Evolutionary conservation across 2,329 filamentous ascomycete species (phyloP), one percentile per base, ranked within the genome.

Genomic region (Fusarium albosuccineum): DNA sequence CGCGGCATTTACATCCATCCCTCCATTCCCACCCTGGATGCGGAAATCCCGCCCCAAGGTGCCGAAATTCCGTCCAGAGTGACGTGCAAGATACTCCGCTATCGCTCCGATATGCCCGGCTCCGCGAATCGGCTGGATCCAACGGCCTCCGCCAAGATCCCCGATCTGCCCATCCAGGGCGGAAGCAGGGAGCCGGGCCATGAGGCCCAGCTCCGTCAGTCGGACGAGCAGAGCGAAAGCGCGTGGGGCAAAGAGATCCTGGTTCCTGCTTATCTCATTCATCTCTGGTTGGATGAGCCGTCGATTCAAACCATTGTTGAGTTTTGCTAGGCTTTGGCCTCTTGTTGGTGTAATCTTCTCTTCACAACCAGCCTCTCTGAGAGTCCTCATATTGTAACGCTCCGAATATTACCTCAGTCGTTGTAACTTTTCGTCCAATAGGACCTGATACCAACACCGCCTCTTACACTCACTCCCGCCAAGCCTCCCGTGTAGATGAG

Each of bases 401-500:
- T 3, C 30, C 9, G 1, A 34, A 34, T 48, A 48, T 48, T 48
- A 30, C 45, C 45, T 48, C 45, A 48, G 29, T 34, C 16, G 16
- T 48, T 48, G 6, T 34, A 17, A 7, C 26, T n/a, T 17, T 36
- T 37, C 34, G 6, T 33, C 30, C 8, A 33, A 9, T 33, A 11
- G 8, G 30, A 33, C 4, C 30, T 33, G 22, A 22, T 22, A 22
- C 22, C 22, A 22, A 22, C 22, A 1, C 22, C 22, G 22, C 22
- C 22, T 33, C 30, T 7, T 33, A 33, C 9, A 33, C 6, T 37
- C 2, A n/a, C 30, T 16, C 26, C 26, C 9, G 6, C 26, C 13
- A 22, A 29, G 4, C 9, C 33, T 46, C 14, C n/a, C 17, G 53
- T 50, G 62, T 72, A 66, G 57, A 74, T 74, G 71, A 70, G 62